Conservation (phyloP, 495 filamentous ascomycete species). For the Aspergillus ellipticus region DNA sequence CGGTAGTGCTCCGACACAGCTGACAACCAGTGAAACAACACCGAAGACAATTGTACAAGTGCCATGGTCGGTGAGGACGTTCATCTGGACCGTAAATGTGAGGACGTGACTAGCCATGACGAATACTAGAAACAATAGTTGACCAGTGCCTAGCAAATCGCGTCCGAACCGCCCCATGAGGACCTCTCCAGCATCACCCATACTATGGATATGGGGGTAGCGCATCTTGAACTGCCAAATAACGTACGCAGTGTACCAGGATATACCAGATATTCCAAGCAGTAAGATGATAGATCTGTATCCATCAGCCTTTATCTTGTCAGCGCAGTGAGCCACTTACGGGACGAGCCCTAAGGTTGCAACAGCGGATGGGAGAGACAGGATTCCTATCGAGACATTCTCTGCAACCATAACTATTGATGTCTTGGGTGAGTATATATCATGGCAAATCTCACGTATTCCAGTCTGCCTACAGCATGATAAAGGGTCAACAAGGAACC, state of each 20-base stretch:
- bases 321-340: constrained; percentile 5
- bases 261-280: constrained; percentile 61
- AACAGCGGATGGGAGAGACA: constrained; percentile 60
- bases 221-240: constrained; percentile 58
- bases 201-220: constrained; percentile 62
- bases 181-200: constrained; percentile 68
- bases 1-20: constrained; percentile 59
- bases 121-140: constrained; percentile 62
- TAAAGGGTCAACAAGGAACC: background rate
- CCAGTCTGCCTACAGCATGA: background rate
- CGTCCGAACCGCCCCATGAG: constrained; percentile 61
- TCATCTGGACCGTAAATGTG: constrained; percentile 69
- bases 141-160: constrained; percentile 57
- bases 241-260: constrained; percentile 74
- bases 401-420: constrained; percentile 59
- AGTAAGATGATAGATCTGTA: constrained; percentile 52
- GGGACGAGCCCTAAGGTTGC: constrained; percentile 62
- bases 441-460: background rate
- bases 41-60: constrained; percentile 67
- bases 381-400: constrained; percentile 65
- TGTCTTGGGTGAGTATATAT: background rate
- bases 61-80: constrained; percentile 58
- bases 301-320: background rate
- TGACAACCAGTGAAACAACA: constrained; percentile 61
- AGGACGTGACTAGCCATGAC: constrained; percentile 71